Evolutionary conservation across 2,329 filamentous ascomycete species (phyloP), one percentile per base, ranked within the genome.

Genomic region (Lizonia empirigonia): DNA sequence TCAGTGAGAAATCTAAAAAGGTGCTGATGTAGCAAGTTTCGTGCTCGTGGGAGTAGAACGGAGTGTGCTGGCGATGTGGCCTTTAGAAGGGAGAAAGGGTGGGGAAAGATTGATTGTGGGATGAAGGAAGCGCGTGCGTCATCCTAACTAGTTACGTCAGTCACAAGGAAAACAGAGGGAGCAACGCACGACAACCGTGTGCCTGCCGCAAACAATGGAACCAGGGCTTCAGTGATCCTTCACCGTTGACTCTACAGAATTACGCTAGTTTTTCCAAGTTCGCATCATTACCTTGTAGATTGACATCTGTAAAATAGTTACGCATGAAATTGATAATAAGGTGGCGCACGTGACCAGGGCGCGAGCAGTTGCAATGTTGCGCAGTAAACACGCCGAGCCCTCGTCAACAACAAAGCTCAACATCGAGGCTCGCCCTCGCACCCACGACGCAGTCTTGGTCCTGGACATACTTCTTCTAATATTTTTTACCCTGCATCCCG

Each of bases 101-200:
- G 54, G 45, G 54, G 49, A 55, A 55, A 56, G 59, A 50, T 49
- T 63, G 67, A 65, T n/a, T 66, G 67, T 68, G 66, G 61, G 66
- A 64, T 61, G 56, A 26, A 51, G 41, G 52, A 56, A 57, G 56
- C 45, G 58, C 61, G 57, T 57, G 63, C 66, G 67, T 69, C 64
- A 65, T 70, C 58, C 64, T 67, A 67, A 67, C 50, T 30, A 20
- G 34, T 66, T 69, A 68, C 63, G 67, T 69, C 65, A 67, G 39
- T 44, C 63, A 66, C 65, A 52, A 67, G 66, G 65, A 63, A 65
- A 53, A 52, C 55, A 45, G 52, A 29, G 20, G 15, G 44, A 8
- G 10, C 36, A 27, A 27, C 23, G 36, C 36, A 5, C 36, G 20
- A 27, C 15, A 19, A 26, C n/a, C 22, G 34, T 22, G 20, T 27